Base-by-base conservation (phyloP, 1,139 yeast genomes). In the Meyerozyma sp. region DNA sequence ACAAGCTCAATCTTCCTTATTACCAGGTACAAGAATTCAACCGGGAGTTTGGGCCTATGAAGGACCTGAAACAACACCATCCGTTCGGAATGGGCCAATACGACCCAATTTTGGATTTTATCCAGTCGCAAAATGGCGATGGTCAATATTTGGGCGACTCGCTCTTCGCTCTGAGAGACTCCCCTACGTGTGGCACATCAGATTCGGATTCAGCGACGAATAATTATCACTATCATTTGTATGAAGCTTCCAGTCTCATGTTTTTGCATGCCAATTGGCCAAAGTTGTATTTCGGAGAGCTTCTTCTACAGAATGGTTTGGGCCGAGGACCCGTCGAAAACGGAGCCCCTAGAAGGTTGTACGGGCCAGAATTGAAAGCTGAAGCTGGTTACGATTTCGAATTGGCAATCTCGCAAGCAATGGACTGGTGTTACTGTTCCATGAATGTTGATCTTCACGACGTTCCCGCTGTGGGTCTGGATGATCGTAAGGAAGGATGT, bases 11-110 rank as follows among this genome's bases (percentile, higher is more conserved):
- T 1, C 65, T 69, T 42, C 77, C 81, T 3, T 79, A 67, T 54
- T 80, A 78, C 55, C 84, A 80, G 57, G 81, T 78, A 10, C 66
- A 68, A 46, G 74, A 70, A 47, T 66, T 62, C 50, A 62, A 54
- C 48, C 54, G 71, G 42, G 72, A 63, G 49, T 66, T 66, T 47
- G 73, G 70, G 25, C 70, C 71, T 2, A 26, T 58, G 11, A 54
- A 55, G 26, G 26, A 16, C 4, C 42, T 49, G 4, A 52, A 55
- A 11, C 60, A 58, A 44, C 68, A 59, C 45, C 63, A 65, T 39
- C 51, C 57, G 32, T 66, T 55, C 44, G 72, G 62, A 8, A 66
- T 67, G 72, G 73, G 71, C 16, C 73, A 67, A 46, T 66, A 65
- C 44, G 69, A 67, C 50, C 72, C 72, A 16, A 60, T 65, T 9